Base-by-base conservation (phyloP, 768 basidiomycete species). In the Tephrocybe rancida region DNA sequence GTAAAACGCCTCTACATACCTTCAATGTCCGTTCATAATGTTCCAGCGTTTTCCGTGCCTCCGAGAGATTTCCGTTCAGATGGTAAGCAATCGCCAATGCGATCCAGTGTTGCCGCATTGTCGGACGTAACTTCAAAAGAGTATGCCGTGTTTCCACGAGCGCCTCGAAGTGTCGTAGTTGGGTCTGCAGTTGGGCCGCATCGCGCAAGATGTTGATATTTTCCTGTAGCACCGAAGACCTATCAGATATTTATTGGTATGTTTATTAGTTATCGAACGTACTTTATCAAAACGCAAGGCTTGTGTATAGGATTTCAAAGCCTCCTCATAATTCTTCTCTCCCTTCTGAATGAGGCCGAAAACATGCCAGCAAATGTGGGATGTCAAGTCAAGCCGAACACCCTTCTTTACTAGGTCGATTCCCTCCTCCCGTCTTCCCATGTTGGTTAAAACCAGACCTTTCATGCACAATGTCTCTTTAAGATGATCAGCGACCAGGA, bases 311-410 rank as follows among this genome's bases (percentile, higher is more conserved):
- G 94, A 95, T 64, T 94, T 91, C 63, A 93, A 78, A 0, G 97
- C 95, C 64, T 95, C 94, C 59, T 92, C 92, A 63, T 93, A 98
- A 65, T 96, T 93, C 71, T 90, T 95, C 68, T 97, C 91, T 8
- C 88, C 88, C 69, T 96, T 93, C 68, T 95, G 90, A 19, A 97
- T 85, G 63, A 99, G 87, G 24, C 94, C 97, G 67, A 93, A 90
- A 59, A 98, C 96, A 71, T 99, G 97, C 95, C 97, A 98, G 66
- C 88, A 89, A 66, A 99, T 98, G 64, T 98, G 95, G 18, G 92
- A 95, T 27, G 83, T 87, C 50, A 92, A 72, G 71, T 95, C 92
- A 43, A 86, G 77, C 38, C 84, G 80, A 59, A 92, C 80, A 53
- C 94, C 94, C 61, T 90, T 87, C 75, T 89, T 88, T 60, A 93